phyloP scores from a whole-genome alignment of 2,329 filamentous ascomycete genomes.

The Nothopassalora personata region DNA sequence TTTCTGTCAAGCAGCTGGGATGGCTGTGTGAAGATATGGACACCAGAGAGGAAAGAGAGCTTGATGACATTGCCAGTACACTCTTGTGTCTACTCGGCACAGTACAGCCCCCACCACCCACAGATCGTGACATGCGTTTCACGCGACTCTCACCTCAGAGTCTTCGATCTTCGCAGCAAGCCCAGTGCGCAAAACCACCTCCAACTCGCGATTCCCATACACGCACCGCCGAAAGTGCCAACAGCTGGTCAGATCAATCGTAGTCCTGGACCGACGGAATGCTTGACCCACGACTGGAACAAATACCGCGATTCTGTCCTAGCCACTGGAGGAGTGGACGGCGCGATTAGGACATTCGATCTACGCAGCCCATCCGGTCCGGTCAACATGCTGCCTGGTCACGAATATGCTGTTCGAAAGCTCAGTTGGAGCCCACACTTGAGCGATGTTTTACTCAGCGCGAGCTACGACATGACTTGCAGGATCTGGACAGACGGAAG shows the following conservation, averaged over 20 bases:
- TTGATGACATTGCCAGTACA: conserved; percentile 84
- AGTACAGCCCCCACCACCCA: conserved; percentile 83
- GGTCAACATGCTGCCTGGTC: conserved; percentile 68
- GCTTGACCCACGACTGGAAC: conserved; percentile 97
- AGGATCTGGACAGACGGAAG: conserved; percentile 86
- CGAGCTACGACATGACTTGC: conserved; percentile 97
- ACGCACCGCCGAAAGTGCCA: conserved; percentile 56
- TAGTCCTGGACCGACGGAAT: conserved; percentile 63
- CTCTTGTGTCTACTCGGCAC: conserved; percentile 88
- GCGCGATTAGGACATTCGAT: conserved; percentile 82
- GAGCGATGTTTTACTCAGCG: conserved; percentile 78
- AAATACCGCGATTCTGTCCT: conserved; percentile 85
- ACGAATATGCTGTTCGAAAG: conserved; percentile 83
- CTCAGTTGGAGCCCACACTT: conserved; percentile 91
- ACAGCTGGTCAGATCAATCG: conserved; percentile 40
- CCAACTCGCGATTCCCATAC: conserved; percentile 74
- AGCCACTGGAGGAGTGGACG: conserved; percentile 84
- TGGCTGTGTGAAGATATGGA: conserved; percentile 93
- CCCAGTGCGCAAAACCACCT: conserved; percentile 83
- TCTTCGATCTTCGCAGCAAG: conserved; percentile 89
- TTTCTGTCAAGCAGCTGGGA: conserved; percentile 95
- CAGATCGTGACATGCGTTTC: conserved; percentile 81
- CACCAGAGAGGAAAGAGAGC: conserved; percentile 60
- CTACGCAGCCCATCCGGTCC: conserved; percentile 75
- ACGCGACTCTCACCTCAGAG: conserved; percentile 78